Percentiles rank a stretch among this genome's conserved stretches.
Conservation (phyloP, 2,329 filamentous ascomycete species). For the Pseudocercospora macadamiae region DNA sequence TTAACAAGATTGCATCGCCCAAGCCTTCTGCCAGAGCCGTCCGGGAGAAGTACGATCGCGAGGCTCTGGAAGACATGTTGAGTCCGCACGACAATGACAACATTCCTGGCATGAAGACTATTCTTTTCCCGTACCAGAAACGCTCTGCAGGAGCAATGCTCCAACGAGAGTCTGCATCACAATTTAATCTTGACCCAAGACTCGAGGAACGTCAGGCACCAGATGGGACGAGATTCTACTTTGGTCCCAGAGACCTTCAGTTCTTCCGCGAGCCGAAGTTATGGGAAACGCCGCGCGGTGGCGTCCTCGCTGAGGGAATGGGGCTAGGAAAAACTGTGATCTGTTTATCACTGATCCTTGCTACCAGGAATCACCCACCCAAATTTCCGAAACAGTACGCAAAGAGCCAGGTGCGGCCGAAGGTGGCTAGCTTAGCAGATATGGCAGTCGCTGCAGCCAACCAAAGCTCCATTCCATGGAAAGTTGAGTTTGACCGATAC, state of each 20-base stretch:
- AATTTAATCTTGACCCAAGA: constrained; percentile 71
- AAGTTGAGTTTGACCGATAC: constrained; percentile 60
- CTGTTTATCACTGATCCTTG: constrained; percentile 70
- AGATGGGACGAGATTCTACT: constrained; percentile 66
- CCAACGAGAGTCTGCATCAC: constrained; percentile 71
- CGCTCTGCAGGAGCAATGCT: constrained; percentile 82
- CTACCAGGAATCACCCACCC: constrained; percentile 71
- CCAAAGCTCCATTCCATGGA: constrained; percentile 71
- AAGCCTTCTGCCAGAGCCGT: constrained; percentile 57
- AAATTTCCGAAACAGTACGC: constrained; percentile 65
- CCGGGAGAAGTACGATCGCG: constrained; percentile 53
- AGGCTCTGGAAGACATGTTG: constrained; percentile 61
- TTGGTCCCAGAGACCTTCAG: constrained; percentile 65
- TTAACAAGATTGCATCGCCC: constrained; percentile 74
- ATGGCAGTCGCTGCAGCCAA: constrained; percentile 76
- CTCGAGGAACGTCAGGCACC: constrained; percentile 65
- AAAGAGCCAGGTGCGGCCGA: constrained; percentile 46
- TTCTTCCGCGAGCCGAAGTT: constrained; percentile 67
- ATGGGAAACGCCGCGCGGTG: constrained; percentile 76
- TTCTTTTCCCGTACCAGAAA: constrained; percentile 76
- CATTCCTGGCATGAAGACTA: constrained; percentile 63
- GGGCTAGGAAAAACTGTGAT: constrained; percentile 85
- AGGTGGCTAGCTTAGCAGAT: constrained; percentile 67
- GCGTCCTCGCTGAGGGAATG: constrained; percentile 81
- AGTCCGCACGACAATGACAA: constrained; percentile 48